A percentile compares a stretch with the other conserved stretches of the same genome.
phyloP scores from a whole-genome alignment of 140 eudicot genomes.

The Stevia rebaudiana region DNA sequence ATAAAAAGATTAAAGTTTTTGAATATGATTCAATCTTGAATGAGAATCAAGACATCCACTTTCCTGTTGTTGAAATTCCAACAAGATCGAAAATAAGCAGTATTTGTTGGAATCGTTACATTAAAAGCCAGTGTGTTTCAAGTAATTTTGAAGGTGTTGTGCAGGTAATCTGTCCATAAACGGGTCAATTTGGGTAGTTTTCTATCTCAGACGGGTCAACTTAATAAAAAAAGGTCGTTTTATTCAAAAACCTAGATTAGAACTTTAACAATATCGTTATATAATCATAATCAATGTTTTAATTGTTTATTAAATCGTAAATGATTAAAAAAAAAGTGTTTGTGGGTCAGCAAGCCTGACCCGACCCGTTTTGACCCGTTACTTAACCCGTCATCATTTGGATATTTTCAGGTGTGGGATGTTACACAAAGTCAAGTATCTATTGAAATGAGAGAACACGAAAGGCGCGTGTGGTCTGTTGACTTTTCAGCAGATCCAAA shows the following conservation, averaged over 20 bases:
- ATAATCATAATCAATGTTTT: too few relatives aligned
- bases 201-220: neutral
- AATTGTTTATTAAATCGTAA: too few relatives aligned
- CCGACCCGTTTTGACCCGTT: neutral
- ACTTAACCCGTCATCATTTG: neutral
- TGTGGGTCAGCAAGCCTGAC: neutral
- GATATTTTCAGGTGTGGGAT: conserved; percentile 70
- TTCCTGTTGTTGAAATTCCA: conserved; percentile 70
- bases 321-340: neutral
- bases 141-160: conserved; percentile 95
- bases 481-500: conserved; percentile 90
- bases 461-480: conserved; percentile 84
- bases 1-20: conserved; percentile 89
- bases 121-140: conserved; percentile 91
- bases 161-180: conserved; percentile 50
- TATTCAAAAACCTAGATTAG: too few relatives aligned
- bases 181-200: neutral
- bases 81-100: conserved; percentile 78
- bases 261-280: too few relatives aligned
- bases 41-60: conserved; percentile 71
- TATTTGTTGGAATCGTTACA: conserved; percentile 81
- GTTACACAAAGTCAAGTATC: conserved; percentile 66
- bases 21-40: conserved; percentile 55
- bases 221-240: too few relatives aligned
- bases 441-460: conserved; percentile 75